Conservation (phyloP, 2,329 filamentous ascomycete genomes). For the Penicillium sumatraense region DNA sequence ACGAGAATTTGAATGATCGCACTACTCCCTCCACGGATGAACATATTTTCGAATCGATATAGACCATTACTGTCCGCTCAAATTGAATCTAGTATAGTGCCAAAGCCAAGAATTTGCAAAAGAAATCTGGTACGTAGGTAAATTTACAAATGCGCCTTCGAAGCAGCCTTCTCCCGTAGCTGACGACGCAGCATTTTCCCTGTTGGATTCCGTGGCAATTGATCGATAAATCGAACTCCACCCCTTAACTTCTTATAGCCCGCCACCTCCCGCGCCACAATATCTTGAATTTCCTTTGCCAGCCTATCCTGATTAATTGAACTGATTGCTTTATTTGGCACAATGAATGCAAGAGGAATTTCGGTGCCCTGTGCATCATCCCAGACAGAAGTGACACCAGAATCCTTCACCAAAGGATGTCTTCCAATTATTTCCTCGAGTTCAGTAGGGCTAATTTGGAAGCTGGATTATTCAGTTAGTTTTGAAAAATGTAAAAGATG, state of each 20-base stretch:
- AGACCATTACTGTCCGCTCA: too few relatives aligned
- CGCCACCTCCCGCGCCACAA: constrained; percentile 13
- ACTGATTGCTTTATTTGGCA: not conserved
- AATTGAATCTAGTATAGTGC: too few relatives aligned
- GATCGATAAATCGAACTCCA: constrained; percentile 15
- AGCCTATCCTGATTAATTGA: not conserved
- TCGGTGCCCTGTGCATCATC: constrained; percentile 11
- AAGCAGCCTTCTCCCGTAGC: not conserved
- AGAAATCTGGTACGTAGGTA: too few relatives aligned
- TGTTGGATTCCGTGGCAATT: constrained; percentile 21
- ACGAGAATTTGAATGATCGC: too few relatives aligned
- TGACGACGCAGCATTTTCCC: constrained; percentile 19
- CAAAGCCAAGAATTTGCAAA: too few relatives aligned
- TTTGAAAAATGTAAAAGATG: not conserved
- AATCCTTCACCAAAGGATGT: constrained; percentile 43
- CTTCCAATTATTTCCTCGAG: constrained; percentile 42
- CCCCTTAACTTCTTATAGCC: constrained; percentile 24
- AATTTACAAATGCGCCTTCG: not conserved
- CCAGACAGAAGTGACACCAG: constrained; percentile 44
- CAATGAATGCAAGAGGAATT: constrained; percentile 9
- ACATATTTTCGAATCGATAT: too few relatives aligned
- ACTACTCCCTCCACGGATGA: too few relatives aligned
- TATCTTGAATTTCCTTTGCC: constrained; percentile 2
- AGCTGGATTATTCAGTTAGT: not conserved
- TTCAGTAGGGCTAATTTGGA: constrained; percentile 43